Base-by-base conservation (phyloP, 1,284 basidiomycete species). In the Ustilago lituana region DNA sequence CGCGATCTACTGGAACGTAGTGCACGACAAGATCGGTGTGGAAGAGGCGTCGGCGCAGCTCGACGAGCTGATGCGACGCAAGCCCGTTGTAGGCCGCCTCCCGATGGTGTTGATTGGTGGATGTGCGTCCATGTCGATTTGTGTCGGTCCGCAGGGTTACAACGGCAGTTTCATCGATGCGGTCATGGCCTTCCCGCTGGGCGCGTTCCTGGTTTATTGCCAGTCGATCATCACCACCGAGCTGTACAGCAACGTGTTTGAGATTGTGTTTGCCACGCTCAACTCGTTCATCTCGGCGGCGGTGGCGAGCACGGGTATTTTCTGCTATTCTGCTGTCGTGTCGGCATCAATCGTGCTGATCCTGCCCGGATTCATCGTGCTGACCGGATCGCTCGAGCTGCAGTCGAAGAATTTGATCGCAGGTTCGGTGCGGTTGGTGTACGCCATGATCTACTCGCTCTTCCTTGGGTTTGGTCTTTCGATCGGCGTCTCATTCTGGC, bases 281-380 rank as follows among this genome's bases (percentile, higher is more conserved):
- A 92, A 91, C 78, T 86, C 86, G 15, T 95, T 95, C 82, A 76
- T 93, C 41, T 86, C 92, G 15, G 66, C 79, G 7, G 79, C 70
- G 1, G 62, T 81, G 26, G 73, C 77, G 45, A 60, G 61, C 12
- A 52, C 50, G 20, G 70, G 73, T 36, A 84, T 86, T 50, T 90
- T 94, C 65, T 95, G 93, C 84, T 95, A 92, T 79, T 89, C 92
- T 3, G 90, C 93, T 2, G 85, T 95, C 54, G 90, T 91, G 0
- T 92, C 91, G 4, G 87, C 88, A 15, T 90, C 91, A 4, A 89
- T 94, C 59, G 92, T 94, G 4, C 86, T 94, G 48, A 95, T 95
- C 73, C 85, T 95, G 5, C 93, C 91, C 12, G 83, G 83, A 14
- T 83, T 83, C 88, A 89, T 79, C 76, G 87, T 84, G 12, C 43